A percentile compares a stretch with the other conserved stretches of the same genome.
Evolutionary conservation across 108 stramenopile species (phyloP).

Genomic region (Tribonema minus): DNA sequence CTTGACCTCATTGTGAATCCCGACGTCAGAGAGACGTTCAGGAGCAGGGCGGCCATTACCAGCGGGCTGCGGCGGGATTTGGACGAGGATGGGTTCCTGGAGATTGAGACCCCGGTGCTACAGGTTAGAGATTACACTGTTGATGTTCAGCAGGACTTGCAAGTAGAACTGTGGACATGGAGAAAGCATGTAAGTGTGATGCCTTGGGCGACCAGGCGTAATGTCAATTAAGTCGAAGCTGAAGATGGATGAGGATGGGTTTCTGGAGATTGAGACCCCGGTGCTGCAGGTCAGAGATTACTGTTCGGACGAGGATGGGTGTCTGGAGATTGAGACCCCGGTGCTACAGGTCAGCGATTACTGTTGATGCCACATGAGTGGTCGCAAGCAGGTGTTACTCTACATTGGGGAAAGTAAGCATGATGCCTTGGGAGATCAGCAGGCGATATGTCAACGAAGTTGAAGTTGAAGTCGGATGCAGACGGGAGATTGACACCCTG

Average conservation of each 20-base stretch:
- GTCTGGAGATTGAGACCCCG: constrained; percentile 98
- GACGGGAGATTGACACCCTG: constrained; percentile 97
- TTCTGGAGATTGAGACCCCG: constrained; percentile 98
- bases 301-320: constrained; percentile 81
- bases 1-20: constrained; percentile 93
- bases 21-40: constrained; percentile 79
- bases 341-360: constrained; percentile 66
- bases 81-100: constrained; percentile 84
- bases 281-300: constrained; percentile 66
- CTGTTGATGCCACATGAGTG: no score
- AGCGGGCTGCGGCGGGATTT: constrained; percentile 77
- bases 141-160: no score
- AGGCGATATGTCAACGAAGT: no score
- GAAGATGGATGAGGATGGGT: constrained; percentile 75
- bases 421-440: no score
- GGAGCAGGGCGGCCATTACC: constrained; percentile 78
- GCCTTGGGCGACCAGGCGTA: no score
- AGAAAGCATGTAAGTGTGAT: no score
- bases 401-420: no score
- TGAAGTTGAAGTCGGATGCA: constrained; percentile 76
- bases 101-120: constrained; percentile 97
- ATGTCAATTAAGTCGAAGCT: no score
- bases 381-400: no score
- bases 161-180: no score
- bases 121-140: no score